Percentiles rank a stretch among this genome's conserved stretches.
Evolutionary conservation across 257 asterid genomes (phyloP).

Genomic region (Penstemon barbatus): DNA sequence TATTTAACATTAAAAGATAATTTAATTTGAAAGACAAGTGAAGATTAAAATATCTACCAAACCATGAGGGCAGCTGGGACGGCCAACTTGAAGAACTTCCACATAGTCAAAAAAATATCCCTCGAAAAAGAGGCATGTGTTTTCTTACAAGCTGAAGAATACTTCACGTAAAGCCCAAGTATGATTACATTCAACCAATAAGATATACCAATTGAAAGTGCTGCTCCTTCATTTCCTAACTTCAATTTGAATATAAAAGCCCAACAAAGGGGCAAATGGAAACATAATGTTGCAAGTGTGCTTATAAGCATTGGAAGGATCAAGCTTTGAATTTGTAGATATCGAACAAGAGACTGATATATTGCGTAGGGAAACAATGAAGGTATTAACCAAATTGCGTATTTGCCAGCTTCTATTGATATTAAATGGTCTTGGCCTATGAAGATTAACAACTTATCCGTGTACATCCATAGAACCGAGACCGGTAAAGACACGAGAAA

Average conservation of each 20-base stretch:
- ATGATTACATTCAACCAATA: slow-evolving; percentile 45
- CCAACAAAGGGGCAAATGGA: slow-evolving; percentile 44
- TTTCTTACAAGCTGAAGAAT: slow-evolving; percentile 33
- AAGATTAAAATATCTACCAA: slow-evolving; percentile 33
- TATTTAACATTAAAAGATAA: not conserved
- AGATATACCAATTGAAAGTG: slow-evolving; percentile 38
- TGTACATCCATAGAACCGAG: slow-evolving; percentile 37
- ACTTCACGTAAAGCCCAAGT: slow-evolving; percentile 39
- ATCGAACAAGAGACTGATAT: slow-evolving; percentile 40
- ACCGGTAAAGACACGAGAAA: slow-evolving; percentile 41
- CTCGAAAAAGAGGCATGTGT: slow-evolving; percentile 34
- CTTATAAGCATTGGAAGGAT: slow-evolving; percentile 44
- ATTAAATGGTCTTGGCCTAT: slow-evolving; percentile 49
- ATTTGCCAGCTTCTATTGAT: slow-evolving; percentile 45
- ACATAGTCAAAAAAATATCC: slow-evolving; percentile 31
- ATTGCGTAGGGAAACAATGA: slow-evolving; percentile 43
- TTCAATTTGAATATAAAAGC: slow-evolving; percentile 39
- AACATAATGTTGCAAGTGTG: slow-evolving; percentile 26
- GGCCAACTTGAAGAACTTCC: slow-evolving; percentile 38
- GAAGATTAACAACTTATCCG: slow-evolving; percentile 34
- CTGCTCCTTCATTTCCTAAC: slow-evolving; percentile 46
- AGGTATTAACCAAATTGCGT: slow-evolving; percentile 35
- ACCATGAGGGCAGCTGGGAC: slow-evolving; percentile 48
- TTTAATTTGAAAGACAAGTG: not conserved
- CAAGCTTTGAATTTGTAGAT: slow-evolving; percentile 45